phyloP scores from a whole-genome alignment of 805 yeast genomes.

The Schizosaccharomyces japonicus region DNA sequence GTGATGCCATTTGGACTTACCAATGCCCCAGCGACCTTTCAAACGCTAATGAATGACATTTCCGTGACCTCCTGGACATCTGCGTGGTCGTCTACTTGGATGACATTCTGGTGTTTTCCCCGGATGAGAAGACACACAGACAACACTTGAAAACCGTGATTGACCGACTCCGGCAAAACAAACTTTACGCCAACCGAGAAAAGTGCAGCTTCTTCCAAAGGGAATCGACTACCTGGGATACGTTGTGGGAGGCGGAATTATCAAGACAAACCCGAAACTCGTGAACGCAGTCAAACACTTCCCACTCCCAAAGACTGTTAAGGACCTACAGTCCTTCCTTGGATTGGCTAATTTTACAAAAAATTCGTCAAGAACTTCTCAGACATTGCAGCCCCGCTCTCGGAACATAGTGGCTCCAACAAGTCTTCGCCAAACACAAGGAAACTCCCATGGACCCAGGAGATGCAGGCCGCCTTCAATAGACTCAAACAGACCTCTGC shows the following conservation, averaged over 20 bases:
- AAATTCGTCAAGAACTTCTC: neutral
- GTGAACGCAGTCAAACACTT: neutral
- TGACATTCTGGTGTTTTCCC: constrained; percentile 10
- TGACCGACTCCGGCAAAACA: neutral
- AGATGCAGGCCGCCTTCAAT: neutral
- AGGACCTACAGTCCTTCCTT: constrained; percentile 1
- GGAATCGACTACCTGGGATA: neutral
- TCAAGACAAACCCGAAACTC: neutral
- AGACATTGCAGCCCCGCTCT: neutral
- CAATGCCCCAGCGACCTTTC: constrained; percentile 15
- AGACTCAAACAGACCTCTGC: neutral
- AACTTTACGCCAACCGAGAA: neutral
- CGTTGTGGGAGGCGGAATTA: neutral
- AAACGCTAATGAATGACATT: constrained; percentile 7
- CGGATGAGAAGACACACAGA: constrained; percentile 8
- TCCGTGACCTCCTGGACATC: constrained; percentile 6
- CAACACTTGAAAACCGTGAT: neutral
- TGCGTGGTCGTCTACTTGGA: constrained; percentile 11
- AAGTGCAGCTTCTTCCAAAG: neutral
- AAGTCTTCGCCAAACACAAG: neutral
- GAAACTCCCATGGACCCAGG: neutral
- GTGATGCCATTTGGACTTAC: constrained; percentile 15
- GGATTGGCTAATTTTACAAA: constrained; percentile 1
- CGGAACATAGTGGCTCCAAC: too few relatives aligned
- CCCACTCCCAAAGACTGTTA: constrained; percentile 2